Base-by-base conservation (phyloP, 306 rosid species). In the Vigna angularis region DNA sequence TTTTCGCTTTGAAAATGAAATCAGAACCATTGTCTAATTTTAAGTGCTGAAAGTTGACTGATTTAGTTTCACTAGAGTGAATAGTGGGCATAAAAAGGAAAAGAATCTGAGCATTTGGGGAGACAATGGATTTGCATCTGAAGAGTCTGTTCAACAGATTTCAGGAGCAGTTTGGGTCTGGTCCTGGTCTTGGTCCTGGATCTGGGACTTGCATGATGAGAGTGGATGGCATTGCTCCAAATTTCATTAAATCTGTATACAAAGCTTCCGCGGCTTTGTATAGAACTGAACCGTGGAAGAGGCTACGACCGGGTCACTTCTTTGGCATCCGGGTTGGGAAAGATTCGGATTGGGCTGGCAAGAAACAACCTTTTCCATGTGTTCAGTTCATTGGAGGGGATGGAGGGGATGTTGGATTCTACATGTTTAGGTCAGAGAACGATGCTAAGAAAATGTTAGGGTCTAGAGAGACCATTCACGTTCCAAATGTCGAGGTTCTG, bases 151-250 rank as follows among this genome's bases (percentile, higher is more conserved):
- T 91, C 72, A 86, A 56, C 22, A 85, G 91, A 83, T 91, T 84
- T 83, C 91, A 89, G 70, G 96, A 91, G 62, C 91, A 89, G 73
- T 91, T 91, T 77, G 90, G 93, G 62, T 84, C 87, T 48, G 96
- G 93, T 36, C 96, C 90, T 17, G 91, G 91, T 30, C 78, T 90
- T 36, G 96, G 93, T 75, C 96, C 91, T 52, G 93, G 93, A 89
- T 89, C 91, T 16, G 93, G 91, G 76, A 79, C 93, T 56, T 89
- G 91, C 66, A 82, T 91, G 40, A 84, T 89, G 93, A 89, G 81
- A 49, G 91, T 89, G 18, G 91, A 89, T 70, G 90, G 83, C 76
- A 79, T 89, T 84, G 67, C 78, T 79, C 89, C 90, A 28, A 87
- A 81, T 74, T 82, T 85, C 77, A 87, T 91, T 13, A 86, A 82